phyloP scores from a whole-genome alignment of 495 filamentous ascomycete genomes.

The Aspergillus carlsbadensis region DNA sequence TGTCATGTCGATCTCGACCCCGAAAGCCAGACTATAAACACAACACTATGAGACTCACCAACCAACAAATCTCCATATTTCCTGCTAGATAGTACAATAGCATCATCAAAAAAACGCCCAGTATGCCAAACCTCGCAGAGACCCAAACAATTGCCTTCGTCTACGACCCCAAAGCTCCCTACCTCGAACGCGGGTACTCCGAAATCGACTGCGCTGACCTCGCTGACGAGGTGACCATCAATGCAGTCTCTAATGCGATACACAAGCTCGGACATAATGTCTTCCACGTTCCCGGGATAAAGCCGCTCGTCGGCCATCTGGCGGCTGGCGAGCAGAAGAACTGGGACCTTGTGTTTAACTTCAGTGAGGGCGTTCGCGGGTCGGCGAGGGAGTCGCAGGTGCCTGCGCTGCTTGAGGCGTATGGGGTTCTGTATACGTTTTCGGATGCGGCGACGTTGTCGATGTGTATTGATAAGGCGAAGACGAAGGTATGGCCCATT shows the following conservation, averaged over 20 bases:
- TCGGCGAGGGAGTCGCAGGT: constrained; percentile 3
- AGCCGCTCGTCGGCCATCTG: not conserved
- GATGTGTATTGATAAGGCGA: constrained; percentile 2
- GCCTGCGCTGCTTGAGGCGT: constrained; percentile 1
- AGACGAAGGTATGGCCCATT: not conserved
- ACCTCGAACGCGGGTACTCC: not conserved
- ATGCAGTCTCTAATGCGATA: not conserved
- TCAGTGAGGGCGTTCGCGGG: not conserved
- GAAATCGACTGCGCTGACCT: not conserved
- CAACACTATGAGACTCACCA: no score
- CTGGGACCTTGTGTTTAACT: constrained; percentile 3
- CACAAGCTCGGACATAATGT: not conserved
- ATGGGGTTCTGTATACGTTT: not conserved
- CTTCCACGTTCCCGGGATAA: not conserved
- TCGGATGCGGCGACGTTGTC: constrained; percentile 6
- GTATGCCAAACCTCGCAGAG: not conserved
- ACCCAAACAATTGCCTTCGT: not conserved
- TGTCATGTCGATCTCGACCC: no score
- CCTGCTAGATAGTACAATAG: no score
- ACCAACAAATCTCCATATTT: no score
- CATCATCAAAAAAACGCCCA: no score
- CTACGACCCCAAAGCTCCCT: not conserved
- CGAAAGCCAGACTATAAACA: no score
- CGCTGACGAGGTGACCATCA: not conserved
- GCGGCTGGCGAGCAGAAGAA: not conserved